These are phyloP conservation scores for Withania somnifera DNA, from an alignment of 305 asterid genomes.

Conservation along the genomic window DNA sequence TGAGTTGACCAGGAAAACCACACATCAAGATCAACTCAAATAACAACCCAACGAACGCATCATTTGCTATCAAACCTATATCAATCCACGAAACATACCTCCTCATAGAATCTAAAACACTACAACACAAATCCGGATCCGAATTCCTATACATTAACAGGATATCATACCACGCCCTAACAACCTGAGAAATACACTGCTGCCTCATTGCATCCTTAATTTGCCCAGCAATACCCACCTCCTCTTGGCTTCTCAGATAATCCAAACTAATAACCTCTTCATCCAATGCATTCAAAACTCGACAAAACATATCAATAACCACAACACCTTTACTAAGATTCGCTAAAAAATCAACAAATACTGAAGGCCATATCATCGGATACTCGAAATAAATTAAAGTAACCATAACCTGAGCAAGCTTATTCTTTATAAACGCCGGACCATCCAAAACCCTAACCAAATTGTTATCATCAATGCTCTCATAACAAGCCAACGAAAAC, in stretches of 20 bases:
- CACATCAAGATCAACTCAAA: slow-evolving; percentile 66
- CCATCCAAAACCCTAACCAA: slow-evolving; percentile 50
- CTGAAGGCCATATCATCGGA: slow-evolving; percentile 70
- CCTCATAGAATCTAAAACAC: slow-evolving; percentile 56
- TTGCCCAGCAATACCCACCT: slow-evolving; percentile 49
- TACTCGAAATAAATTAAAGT: slow-evolving; percentile 71
- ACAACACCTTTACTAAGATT: slow-evolving; percentile 54
- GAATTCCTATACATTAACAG: slow-evolving; percentile 48
- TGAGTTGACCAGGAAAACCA: slow-evolving; percentile 53
- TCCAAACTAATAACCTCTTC: slow-evolving; percentile 83
- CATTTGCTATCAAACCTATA: slow-evolving; percentile 67
- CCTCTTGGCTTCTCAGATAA: slow-evolving; percentile 59
- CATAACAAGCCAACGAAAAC: slow-evolving; percentile 58
- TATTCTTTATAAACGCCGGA: slow-evolving; percentile 74
- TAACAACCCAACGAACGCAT: slow-evolving; percentile 47
- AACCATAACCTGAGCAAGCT: slow-evolving; percentile 88
- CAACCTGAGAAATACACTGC: slow-evolving; percentile 81
- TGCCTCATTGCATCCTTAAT: slow-evolving; percentile 90
- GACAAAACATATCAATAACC: slow-evolving; percentile 83
- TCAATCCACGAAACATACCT: slow-evolving; percentile 86
- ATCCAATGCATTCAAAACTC: slow-evolving; percentile 60
- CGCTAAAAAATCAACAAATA: slow-evolving; percentile 67
- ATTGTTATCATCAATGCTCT: slow-evolving; percentile 35
- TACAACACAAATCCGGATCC: slow-evolving; percentile 54
- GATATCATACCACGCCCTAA: slow-evolving; percentile 64